Percentiles rank a stretch among this genome's conserved stretches.
These are phyloP conservation scores for Lavandula angustifolia DNA, from an alignment of 257 asterid genomes.

Conservation along the genomic window DNA sequence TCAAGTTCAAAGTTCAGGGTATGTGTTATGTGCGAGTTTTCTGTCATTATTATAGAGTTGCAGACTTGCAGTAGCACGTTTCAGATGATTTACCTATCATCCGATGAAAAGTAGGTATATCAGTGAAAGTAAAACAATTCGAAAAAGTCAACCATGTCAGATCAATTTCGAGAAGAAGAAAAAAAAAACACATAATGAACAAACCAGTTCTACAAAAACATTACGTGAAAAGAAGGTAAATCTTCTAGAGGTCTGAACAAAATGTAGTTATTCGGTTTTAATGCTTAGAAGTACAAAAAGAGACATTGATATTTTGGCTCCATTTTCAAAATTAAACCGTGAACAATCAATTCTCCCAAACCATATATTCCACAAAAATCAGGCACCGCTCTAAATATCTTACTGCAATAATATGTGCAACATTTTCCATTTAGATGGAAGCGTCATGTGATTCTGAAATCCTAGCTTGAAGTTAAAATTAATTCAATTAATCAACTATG, in stretches of 20 bases:
- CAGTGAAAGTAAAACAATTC: constrained; percentile 19
- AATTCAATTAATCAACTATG: too few species aligned
- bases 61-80: background rate
- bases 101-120: background rate
- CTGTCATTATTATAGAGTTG: background rate
- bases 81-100: background rate
- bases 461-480: too few species aligned
- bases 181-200: too few species aligned
- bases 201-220: too few species aligned
- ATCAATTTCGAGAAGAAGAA: background rate
- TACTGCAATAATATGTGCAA: constrained; percentile 12
- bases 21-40: constrained; percentile 3
- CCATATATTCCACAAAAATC: background rate
- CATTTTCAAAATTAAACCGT: background rate
- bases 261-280: too few species aligned
- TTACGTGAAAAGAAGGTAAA: too few species aligned
- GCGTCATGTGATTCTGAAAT: too few species aligned
- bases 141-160: background rate
- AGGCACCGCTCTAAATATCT: background rate
- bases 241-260: too few species aligned
- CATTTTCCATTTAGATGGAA: constrained; percentile 1
- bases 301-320: background rate
- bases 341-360: constrained; percentile 21
- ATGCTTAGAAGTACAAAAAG: too few species aligned
- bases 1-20: constrained; percentile 22